A percentile compares a stretch with the other conserved stretches of the same genome.
Conservation (phyloP, 2,329 filamentous ascomycete genomes). For the Ascochyta koolunga region DNA sequence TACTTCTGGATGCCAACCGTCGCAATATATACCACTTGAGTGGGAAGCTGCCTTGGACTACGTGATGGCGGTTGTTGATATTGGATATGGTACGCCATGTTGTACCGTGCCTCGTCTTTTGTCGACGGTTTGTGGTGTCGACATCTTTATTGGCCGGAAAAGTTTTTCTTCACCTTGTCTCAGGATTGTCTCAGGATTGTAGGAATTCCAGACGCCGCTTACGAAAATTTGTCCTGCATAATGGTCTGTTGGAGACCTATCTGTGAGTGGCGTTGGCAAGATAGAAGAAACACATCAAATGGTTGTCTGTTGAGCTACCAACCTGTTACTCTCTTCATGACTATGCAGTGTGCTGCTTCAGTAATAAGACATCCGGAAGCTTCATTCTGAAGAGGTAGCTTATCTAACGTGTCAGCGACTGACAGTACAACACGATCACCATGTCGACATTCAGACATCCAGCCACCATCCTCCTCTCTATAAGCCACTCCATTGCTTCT, state of each 20-base stretch:
- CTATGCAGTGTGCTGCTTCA: too few relatives aligned
- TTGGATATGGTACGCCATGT: not conserved
- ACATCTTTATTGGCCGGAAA: not conserved
- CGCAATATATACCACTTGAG: slow-evolving; percentile 21
- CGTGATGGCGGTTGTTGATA: not conserved
- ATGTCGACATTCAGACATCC: too few relatives aligned
- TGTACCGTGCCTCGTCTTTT: too few relatives aligned
- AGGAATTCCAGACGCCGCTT: not conserved
- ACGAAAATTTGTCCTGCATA: not conserved
- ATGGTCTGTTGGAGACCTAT: not conserved
- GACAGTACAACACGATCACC: too few relatives aligned
- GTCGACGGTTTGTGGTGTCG: not conserved
- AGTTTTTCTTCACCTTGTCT: not conserved
- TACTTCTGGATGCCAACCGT: slow-evolving; percentile 21
- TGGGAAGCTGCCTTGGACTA: slow-evolving; percentile 19
- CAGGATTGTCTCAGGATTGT: not conserved
- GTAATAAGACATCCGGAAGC: too few relatives aligned
- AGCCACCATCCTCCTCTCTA: too few relatives aligned
- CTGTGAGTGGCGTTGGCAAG: not conserved
- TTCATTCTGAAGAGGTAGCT: not conserved
- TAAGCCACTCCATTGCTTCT: too few relatives aligned
- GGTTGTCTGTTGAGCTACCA: not conserved
- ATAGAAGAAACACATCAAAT: not conserved
- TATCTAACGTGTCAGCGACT: too few relatives aligned
- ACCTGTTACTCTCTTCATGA: not conserved